These are phyloP conservation scores for Talaromyces sp. DNA, from an alignment of 2,329 filamentous ascomycete species.

Conservation along the genomic window DNA sequence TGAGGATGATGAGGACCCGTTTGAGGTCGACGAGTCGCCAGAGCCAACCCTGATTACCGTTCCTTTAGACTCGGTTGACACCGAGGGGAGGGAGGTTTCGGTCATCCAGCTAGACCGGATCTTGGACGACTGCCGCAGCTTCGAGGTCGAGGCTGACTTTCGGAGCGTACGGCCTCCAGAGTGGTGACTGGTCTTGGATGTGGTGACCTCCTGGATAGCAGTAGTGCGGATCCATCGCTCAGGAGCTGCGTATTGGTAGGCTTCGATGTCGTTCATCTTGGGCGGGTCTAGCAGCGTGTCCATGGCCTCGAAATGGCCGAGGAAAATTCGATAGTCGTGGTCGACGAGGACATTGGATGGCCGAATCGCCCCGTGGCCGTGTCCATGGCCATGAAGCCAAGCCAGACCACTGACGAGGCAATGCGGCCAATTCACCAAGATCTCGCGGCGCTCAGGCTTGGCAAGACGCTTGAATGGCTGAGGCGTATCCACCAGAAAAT, in stretches of 20 bases:
- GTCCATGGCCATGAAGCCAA: constrained; percentile 53
- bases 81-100: constrained; percentile 19
- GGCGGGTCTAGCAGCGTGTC: constrained; percentile 51
- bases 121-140: constrained; percentile 16
- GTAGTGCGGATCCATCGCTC: constrained; percentile 46
- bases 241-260: constrained; percentile 57
- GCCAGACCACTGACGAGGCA: constrained; percentile 52
- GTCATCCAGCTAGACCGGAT: constrained; percentile 16
- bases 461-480: constrained; percentile 37
- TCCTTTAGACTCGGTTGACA: constrained; percentile 29
- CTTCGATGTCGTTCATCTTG: constrained; percentile 51
- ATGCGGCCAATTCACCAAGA: constrained; percentile 43
- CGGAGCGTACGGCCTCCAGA: constrained; percentile 40
- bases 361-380: constrained; percentile 53
- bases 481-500: constrained; percentile 40
- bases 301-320: constrained; percentile 55
- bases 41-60: constrained; percentile 31
- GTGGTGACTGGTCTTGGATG: constrained; percentile 28
- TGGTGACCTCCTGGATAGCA: constrained; percentile 30
- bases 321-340: constrained; percentile 51
- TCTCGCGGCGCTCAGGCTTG: constrained; percentile 39
- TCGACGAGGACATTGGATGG: constrained; percentile 59
- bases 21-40: constrained; percentile 12
- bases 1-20: constrained; percentile 29
- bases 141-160: constrained; percentile 19